These are phyloP conservation scores for Pythium oligandrum DNA, from an alignment of 352 stramenopile genomes.

Conservation along the genomic window DNA sequence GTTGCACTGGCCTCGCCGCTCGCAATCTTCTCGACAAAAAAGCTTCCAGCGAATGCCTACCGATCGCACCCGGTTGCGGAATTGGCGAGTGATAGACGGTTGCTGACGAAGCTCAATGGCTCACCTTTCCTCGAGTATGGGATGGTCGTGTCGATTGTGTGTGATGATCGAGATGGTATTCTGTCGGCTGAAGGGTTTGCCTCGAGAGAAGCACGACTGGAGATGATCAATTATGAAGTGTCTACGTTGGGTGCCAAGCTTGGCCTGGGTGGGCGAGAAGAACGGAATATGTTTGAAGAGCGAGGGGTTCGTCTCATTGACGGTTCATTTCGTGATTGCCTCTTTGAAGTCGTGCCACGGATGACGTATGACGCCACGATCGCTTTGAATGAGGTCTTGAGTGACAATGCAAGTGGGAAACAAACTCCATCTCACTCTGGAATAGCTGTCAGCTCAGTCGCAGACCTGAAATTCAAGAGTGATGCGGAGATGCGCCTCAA, in stretches of 20 bases:
- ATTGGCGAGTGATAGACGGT: conserved; percentile 24
- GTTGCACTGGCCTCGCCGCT: conserved; percentile 34
- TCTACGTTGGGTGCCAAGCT: conserved; percentile 19
- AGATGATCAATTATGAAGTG: conserved; percentile 33
- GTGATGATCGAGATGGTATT: conserved; percentile 47
- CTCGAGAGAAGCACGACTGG: conserved; percentile 45
- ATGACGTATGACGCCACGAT: conserved; percentile 71
- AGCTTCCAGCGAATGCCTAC: conserved; percentile 23
- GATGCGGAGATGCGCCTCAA: conserved; percentile 63
- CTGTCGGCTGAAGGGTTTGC: conserved; percentile 55
- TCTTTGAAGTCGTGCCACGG: conserved; percentile 71
- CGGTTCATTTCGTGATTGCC: conserved; percentile 57
- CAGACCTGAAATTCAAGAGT: conserved; percentile 67
- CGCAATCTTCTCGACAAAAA: conserved; percentile 43
- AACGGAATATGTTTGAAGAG: conserved; percentile 31
- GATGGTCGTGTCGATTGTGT: conserved; percentile 61
- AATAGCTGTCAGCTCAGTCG: conserved; percentile 13
- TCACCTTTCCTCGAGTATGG: conserved; percentile 68
- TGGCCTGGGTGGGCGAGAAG: conserved; percentile 38
- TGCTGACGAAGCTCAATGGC: conserved; percentile 13
- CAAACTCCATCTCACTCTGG: no score
- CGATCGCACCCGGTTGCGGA: conserved; percentile 30
- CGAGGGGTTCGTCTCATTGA: conserved; percentile 31
- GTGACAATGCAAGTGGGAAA: no score
- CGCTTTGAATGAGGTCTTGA: conserved; percentile 22